Percentiles rank a stretch among this genome's conserved stretches.
These are phyloP conservation scores for Biscogniauxia mediterranea DNA, from an alignment of 2,329 filamentous ascomycete species.

Conservation along the genomic window DNA sequence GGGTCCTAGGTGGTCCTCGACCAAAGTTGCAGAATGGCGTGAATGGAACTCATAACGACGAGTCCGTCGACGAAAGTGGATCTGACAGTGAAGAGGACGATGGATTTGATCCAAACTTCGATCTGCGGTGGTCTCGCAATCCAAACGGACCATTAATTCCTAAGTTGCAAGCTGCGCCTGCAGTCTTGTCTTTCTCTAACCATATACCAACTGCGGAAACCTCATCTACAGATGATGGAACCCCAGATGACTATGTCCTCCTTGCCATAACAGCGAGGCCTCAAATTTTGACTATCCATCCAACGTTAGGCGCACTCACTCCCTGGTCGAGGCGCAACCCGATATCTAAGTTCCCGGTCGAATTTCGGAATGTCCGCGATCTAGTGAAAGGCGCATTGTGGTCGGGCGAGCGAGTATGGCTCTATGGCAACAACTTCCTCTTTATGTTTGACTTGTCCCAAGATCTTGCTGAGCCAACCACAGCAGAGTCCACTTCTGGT, in stretches of 20 bases:
- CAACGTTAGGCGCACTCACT: conserved; percentile 72
- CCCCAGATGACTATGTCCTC: conserved; percentile 47
- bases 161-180: conserved; percentile 62
- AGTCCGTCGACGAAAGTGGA: conserved; percentile 39
- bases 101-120: conserved; percentile 37
- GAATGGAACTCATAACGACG: conserved; percentile 31
- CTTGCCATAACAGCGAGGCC: conserved; percentile 54
- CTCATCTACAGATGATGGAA: conserved; percentile 26
- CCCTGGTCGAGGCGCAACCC: conserved; percentile 86
- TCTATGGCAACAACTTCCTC: conserved; percentile 83
- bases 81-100: conserved; percentile 43
- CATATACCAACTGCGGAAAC: conserved; percentile 39
- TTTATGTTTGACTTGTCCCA: conserved; percentile 86
- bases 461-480: conserved; percentile 55
- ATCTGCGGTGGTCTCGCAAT: conserved; percentile 73
- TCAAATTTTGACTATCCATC: conserved; percentile 75
- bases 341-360: conserved; percentile 67
- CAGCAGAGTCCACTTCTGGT: conserved; percentile 27
- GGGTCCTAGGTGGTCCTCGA: conserved; percentile 65
- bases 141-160: conserved; percentile 68
- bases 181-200: conserved; percentile 66
- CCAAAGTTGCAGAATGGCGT: conserved; percentile 29
- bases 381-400: conserved; percentile 81
- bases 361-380: conserved; percentile 74
- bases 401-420: conserved; percentile 77